Percentiles rank a stretch among this genome's conserved stretches.
Evolutionary conservation across 805 yeast genomes (phyloP).

Genomic region (Barnettozyma californica): DNA sequence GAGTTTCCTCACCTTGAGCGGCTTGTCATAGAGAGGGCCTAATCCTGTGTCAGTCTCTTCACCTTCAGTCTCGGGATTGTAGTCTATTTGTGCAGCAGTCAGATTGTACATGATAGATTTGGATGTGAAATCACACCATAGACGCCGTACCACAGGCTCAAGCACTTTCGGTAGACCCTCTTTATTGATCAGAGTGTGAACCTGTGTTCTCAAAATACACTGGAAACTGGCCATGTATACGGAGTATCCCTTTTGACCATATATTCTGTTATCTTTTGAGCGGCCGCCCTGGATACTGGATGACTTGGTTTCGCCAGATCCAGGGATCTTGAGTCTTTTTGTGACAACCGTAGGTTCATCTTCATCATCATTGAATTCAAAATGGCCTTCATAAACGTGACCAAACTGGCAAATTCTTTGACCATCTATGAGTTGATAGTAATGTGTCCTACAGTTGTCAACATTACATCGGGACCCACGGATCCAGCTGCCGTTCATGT

Average conservation of each 20-base stretch:
- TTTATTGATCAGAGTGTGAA: slow-evolving; percentile 32
- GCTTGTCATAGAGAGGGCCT: slow-evolving; percentile 1
- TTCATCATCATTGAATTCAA: slow-evolving; percentile 80
- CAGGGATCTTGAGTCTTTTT: slow-evolving; percentile 16
- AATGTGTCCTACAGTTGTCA: slow-evolving; percentile 78
- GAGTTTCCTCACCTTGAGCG: slow-evolving; percentile 7
- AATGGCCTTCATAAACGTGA: slow-evolving; percentile 77
- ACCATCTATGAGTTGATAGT: slow-evolving; percentile 73
- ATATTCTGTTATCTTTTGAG: slow-evolving; percentile 24
- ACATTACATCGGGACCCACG: slow-evolving; percentile 85
- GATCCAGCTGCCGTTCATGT: slow-evolving; percentile 27
- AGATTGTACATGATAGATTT: background rate
- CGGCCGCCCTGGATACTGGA: background rate
- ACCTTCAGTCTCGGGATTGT: background rate
- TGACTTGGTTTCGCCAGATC: background rate
- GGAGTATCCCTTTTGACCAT: slow-evolving; percentile 44
- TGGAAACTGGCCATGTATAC: slow-evolving; percentile 46
- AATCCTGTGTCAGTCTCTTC: slow-evolving; percentile 10
- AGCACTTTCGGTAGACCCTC: slow-evolving; percentile 27
- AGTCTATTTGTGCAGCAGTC: background rate
- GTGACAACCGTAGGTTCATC: slow-evolving; percentile 43
- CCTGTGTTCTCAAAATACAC: slow-evolving; percentile 43
- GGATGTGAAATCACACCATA: slow-evolving; percentile 30
- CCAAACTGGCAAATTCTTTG: slow-evolving; percentile 83
- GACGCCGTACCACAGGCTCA: slow-evolving; percentile 31